phyloP scores from a whole-genome alignment of 2,329 filamentous ascomycete genomes.

The Clonostachys solani region DNA sequence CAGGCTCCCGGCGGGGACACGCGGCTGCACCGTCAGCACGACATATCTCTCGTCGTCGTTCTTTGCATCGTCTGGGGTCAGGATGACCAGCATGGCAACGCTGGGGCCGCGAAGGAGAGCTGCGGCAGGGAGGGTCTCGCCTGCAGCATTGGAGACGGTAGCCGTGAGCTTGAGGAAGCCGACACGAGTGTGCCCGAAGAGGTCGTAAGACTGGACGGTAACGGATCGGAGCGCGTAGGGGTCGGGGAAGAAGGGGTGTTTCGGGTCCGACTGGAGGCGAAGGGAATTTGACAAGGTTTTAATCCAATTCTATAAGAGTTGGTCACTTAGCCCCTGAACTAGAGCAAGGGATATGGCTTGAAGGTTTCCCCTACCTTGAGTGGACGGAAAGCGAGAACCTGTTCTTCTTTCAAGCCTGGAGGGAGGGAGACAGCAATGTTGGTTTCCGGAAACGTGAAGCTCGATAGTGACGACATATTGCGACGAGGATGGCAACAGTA shows the following conservation, averaged over 20 bases:
- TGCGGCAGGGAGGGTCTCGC: constrained; percentile 46
- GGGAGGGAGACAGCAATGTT: constrained; percentile 31
- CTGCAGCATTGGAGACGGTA: constrained; percentile 37
- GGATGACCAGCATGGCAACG: constrained; percentile 55
- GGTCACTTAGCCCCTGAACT: background rate
- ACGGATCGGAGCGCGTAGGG: constrained; percentile 49
- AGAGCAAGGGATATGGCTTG: constrained; percentile 2
- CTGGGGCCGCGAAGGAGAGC: constrained; percentile 56
- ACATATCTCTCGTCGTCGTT: constrained; percentile 44
- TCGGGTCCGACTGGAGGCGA: constrained; percentile 30
- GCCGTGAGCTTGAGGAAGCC: constrained; percentile 55
- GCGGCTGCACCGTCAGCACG: constrained; percentile 55
- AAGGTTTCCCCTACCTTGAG: constrained; percentile 34
- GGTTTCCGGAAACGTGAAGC: too few relatives aligned
- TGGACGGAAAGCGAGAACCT: constrained; percentile 41
- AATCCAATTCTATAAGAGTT: constrained; percentile 38
- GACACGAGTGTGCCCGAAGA: constrained; percentile 39
- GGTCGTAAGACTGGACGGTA: constrained; percentile 48
- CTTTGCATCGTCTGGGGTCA: constrained; percentile 45
- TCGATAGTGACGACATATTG: too few relatives aligned
- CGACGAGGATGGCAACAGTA: too few relatives aligned
- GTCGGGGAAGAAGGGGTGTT: constrained; percentile 48
- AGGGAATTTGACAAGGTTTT: constrained; percentile 40
- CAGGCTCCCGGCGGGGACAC: constrained; percentile 50
- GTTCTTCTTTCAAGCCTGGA: constrained; percentile 34